phyloP scores from a whole-genome alignment of 1,284 basidiomycete genomes.

The Cryptococcus depauperatus region DNA sequence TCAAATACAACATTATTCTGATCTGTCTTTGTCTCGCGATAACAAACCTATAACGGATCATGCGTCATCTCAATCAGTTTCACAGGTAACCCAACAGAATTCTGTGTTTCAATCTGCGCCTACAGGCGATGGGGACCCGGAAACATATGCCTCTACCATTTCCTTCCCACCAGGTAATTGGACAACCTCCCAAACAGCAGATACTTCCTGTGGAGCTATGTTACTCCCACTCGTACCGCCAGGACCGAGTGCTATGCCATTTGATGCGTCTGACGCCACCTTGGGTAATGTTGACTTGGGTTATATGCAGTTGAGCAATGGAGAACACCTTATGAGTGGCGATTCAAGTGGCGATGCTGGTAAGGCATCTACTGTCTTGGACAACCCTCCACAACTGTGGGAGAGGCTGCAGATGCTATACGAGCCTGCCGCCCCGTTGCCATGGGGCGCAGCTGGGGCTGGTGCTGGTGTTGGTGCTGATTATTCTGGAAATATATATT shows the following conservation, averaged over 20 bases:
- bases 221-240: slow-evolving; percentile 12
- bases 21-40: too few relatives aligned
- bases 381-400: slow-evolving; percentile 30
- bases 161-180: too few relatives aligned
- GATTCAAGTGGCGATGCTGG: background rate
- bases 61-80: too few relatives aligned
- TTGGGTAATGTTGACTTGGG: background rate
- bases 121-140: too few relatives aligned
- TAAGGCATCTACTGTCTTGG: background rate
- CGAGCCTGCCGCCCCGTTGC: slow-evolving; percentile 26
- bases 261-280: background rate
- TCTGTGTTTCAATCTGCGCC: too few relatives aligned
- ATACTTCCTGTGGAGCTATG: background rate
- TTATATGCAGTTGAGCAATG: background rate
- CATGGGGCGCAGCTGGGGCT: slow-evolving; percentile 8
- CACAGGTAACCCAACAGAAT: too few relatives aligned
- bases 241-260: slow-evolving; percentile 10
- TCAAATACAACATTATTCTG: too few relatives aligned
- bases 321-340: background rate
- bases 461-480: too few relatives aligned
- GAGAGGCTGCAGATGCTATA: slow-evolving; percentile 38
- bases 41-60: too few relatives aligned
- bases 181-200: slow-evolving; percentile 7
- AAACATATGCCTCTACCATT: too few relatives aligned
- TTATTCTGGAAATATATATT: too few relatives aligned